phyloP scores from a whole-genome alignment of 2,329 filamentous ascomycete genomes.

The Diaporthe amygdali region DNA sequence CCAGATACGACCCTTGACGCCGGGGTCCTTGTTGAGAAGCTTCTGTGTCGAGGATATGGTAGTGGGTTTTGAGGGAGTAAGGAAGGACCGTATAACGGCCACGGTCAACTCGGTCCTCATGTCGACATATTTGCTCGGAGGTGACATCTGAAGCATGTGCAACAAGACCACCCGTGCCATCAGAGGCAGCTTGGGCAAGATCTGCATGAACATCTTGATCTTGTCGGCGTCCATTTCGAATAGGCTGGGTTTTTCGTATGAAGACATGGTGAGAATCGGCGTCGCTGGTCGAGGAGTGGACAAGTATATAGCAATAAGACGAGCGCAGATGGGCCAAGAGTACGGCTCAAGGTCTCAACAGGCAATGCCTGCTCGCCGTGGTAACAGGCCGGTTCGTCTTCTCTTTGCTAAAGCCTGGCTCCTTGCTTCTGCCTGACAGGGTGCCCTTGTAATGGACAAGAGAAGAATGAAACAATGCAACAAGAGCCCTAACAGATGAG shows the following conservation, averaged over 20 bases:
- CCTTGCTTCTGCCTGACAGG: neutral
- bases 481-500: neutral
- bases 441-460: neutral
- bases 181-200: conserved; percentile 65
- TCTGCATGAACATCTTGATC: conserved; percentile 30
- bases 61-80: conserved; percentile 50
- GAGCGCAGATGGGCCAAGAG: neutral
- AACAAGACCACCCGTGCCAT: conserved; percentile 65
- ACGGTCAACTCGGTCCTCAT: conserved; percentile 76
- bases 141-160: conserved; percentile 71
- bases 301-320: neutral
- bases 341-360: neutral
- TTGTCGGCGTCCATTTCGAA: conserved; percentile 26
- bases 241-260: neutral
- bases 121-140: conserved; percentile 78
- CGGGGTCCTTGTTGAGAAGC: conserved; percentile 64
- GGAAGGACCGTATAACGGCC: conserved; percentile 71
- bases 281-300: neutral
- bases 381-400: neutral
- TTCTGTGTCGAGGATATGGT: conserved; percentile 69
- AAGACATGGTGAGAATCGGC: neutral
- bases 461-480: conserved; percentile 4
- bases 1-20: conserved; percentile 83
- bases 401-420: neutral
- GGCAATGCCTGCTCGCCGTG: neutral